phyloP scores from a whole-genome alignment of 192 early-diverging fungal species.

The Linnemannia hyalina region DNA sequence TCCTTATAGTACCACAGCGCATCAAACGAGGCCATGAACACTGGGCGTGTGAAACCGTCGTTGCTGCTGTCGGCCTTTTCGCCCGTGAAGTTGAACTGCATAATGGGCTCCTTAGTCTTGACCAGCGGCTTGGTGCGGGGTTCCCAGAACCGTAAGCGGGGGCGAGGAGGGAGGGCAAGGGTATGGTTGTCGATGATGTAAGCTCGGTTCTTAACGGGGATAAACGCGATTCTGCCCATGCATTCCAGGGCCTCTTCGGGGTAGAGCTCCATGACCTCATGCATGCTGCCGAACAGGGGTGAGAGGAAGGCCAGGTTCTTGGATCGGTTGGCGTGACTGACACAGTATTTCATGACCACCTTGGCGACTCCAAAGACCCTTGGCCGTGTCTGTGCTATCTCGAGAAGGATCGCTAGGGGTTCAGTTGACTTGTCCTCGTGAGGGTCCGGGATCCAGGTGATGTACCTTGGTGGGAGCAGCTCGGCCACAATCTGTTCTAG shows the following conservation, averaged over 20 bases:
- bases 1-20: conserved; percentile 1
- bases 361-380: conserved; percentile 26
- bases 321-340: conserved; percentile 15
- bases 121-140: not conserved
- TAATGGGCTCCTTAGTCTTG: conserved; percentile 17
- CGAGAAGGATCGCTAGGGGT: not conserved
- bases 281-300: conserved; percentile 14
- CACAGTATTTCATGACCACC: conserved; percentile 36
- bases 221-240: not conserved
- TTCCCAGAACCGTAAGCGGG: conserved; percentile 26
- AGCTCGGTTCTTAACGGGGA: not conserved
- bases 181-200: conserved; percentile 16
- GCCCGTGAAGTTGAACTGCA: conserved; percentile 10
- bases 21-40: conserved; percentile 12
- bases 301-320: conserved; percentile 23
- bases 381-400: conserved; percentile 19
- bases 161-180: not conserved
- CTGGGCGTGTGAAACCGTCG: conserved; percentile 3
- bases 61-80: not conserved
- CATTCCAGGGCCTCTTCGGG: conserved; percentile 21
- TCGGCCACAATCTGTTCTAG: not conserved
- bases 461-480: not conserved
- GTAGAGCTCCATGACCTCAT: conserved; percentile 17
- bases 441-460: conserved; percentile 14
- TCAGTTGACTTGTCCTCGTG: not conserved